These are phyloP conservation scores for Brachypodium distachyon DNA, from an alignment of 202 grass and related monocot genomes.

Conservation along the genomic window DNA sequence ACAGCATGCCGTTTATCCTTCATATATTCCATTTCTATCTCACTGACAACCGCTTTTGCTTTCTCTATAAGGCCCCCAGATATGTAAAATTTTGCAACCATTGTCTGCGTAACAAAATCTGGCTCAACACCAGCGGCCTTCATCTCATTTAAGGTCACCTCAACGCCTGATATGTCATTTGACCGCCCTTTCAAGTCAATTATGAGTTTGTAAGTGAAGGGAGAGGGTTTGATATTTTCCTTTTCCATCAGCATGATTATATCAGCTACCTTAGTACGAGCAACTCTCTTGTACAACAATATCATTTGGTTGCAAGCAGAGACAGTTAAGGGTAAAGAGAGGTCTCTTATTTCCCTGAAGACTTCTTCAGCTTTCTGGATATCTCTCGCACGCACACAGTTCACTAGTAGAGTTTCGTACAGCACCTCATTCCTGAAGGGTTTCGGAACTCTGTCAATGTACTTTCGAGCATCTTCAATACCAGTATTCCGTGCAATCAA, in stretches of 20 bases:
- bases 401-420: slow-evolving; percentile 55
- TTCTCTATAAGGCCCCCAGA: slow-evolving; percentile 39
- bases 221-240: slow-evolving; percentile 47
- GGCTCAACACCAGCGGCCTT: slow-evolving; percentile 42
- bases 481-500: slow-evolving; percentile 66
- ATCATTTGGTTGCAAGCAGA: slow-evolving; percentile 75
- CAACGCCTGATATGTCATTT: slow-evolving; percentile 65
- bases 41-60: slow-evolving; percentile 47
- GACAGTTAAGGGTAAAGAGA: slow-evolving; percentile 49
- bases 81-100: slow-evolving; percentile 55
- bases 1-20: slow-evolving; percentile 25
- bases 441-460: slow-evolving; percentile 48
- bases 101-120: slow-evolving; percentile 11
- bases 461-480: slow-evolving; percentile 49
- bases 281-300: slow-evolving; percentile 53
- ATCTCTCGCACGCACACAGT: slow-evolving; percentile 42
- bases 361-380: slow-evolving; percentile 59
- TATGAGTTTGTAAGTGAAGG: slow-evolving; percentile 64
- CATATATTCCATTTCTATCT: slow-evolving; percentile 43
- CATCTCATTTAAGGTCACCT: slow-evolving; percentile 53
- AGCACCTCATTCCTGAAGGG: slow-evolving; percentile 51
- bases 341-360: slow-evolving; percentile 66
- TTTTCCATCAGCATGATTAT: slow-evolving; percentile 66
- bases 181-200: slow-evolving; percentile 56
- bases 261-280: slow-evolving; percentile 34